Evolutionary conservation across 192 early-diverging fungal species (phyloP).

Genomic region (Umbelopsis ramanniana): DNA sequence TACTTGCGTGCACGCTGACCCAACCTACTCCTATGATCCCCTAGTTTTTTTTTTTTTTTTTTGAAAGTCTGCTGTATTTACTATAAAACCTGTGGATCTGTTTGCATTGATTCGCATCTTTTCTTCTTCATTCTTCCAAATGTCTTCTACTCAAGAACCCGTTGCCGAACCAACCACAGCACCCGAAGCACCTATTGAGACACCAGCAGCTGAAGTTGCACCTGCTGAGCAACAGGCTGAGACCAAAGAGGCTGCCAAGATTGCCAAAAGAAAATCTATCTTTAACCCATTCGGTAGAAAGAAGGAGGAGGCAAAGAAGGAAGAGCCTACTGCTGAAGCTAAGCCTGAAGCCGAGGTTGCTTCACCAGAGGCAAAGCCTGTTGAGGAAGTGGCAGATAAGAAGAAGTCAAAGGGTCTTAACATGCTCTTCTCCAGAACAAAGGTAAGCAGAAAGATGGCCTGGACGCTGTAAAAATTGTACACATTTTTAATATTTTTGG

Average conservation of each 20-base stretch:
- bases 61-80: neutral
- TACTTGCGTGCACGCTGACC: constrained; percentile 1
- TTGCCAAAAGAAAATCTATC: constrained; percentile 13
- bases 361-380: constrained; percentile 5
- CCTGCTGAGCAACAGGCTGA: constrained; percentile 8
- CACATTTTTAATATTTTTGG: neutral
- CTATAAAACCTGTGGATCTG: neutral
- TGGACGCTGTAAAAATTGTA: too few relatives aligned
- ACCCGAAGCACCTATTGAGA: constrained; percentile 1
- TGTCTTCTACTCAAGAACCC: constrained; percentile 18
- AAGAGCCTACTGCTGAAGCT: constrained; percentile 5
- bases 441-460: neutral
- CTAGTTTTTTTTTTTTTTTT: neutral
- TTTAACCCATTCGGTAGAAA: constrained; percentile 18
- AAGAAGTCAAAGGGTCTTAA: constrained; percentile 14
- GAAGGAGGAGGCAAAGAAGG: constrained; percentile 18
- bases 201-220: constrained; percentile 1
- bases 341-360: neutral
- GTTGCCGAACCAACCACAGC: neutral
- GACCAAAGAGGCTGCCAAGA: constrained; percentile 5
- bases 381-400: neutral
- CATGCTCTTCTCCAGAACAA: constrained; percentile 1
- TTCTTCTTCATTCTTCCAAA: neutral
- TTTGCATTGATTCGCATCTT: neutral
- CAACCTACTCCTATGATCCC: neutral